phyloP scores from a whole-genome alignment of 129 eudicot genomes.

The Flaveria robusta region DNA sequence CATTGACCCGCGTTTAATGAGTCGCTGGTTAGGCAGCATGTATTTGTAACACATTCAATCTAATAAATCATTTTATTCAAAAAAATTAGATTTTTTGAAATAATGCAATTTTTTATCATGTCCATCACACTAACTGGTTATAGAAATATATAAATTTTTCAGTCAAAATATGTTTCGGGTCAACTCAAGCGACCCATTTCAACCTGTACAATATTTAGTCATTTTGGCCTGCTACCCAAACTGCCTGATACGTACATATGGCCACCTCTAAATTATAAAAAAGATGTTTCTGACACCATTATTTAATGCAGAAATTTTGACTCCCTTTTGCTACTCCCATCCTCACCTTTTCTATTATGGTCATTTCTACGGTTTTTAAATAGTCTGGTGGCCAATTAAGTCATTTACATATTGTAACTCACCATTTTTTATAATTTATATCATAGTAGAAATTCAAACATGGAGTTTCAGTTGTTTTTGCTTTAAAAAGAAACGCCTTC shows the following conservation, averaged over 20 bases:
- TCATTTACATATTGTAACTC: slow-evolving; percentile 1
- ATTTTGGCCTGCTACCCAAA: not conserved
- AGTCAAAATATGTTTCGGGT: not conserved
- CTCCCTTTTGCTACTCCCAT: not conserved
- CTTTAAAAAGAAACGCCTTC: slow-evolving; percentile 10
- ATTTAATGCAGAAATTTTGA: not conserved
- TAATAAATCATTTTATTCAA: not conserved
- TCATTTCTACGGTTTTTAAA: not conserved
- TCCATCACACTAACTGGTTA: not conserved
- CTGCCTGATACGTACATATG: not conserved
- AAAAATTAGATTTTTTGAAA: not conserved
- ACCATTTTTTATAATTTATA: not conserved
- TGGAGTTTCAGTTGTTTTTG: not conserved
- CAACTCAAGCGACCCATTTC: not conserved
- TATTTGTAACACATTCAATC: not conserved
- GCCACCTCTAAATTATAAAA: not conserved
- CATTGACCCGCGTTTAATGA: not conserved
- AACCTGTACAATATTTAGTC: not conserved
- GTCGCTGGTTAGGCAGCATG: not conserved
- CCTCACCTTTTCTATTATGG: not conserved
- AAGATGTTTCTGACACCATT: not conserved
- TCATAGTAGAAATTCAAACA: not conserved
- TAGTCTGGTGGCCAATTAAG: not conserved
- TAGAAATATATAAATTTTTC: not conserved
- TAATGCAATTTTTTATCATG: not conserved